Percentiles rank a stretch among this genome's conserved stretches.
These are phyloP conservation scores for Annulohypoxylon stygium DNA, from an alignment of 495 filamentous ascomycete genomes.

Conservation along the genomic window DNA sequence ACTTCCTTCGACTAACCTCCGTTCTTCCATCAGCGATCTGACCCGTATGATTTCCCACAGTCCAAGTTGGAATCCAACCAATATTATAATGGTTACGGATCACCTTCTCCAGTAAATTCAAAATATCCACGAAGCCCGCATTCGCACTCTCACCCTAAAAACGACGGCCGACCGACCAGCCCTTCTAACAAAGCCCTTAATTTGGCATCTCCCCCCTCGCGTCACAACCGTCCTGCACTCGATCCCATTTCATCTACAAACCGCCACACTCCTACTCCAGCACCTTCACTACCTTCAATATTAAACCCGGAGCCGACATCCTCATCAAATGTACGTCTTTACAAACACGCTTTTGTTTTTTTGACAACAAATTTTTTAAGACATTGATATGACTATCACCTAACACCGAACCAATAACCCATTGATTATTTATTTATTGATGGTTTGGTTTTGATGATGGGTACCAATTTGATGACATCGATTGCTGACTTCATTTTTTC, in stretches of 20 bases:
- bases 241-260: conserved; percentile 58
- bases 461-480: background rate
- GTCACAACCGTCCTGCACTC: conserved; percentile 55
- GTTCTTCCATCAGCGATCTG: conserved; percentile 60
- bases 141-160: conserved; percentile 66
- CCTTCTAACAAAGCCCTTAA: conserved; percentile 65
- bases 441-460: background rate
- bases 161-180: conserved; percentile 66
- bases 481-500: conserved; percentile 36
- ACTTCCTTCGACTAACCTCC: conserved; percentile 35
- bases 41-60: conserved; percentile 63
- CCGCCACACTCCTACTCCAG: conserved; percentile 59
- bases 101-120: conserved; percentile 69
- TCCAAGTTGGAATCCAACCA: conserved; percentile 50
- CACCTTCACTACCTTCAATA: conserved; percentile 56
- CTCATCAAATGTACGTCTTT: conserved; percentile 56
- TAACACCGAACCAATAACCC: conserved; percentile 42
- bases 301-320: conserved; percentile 62
- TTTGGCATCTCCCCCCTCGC: conserved; percentile 62
- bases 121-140: conserved; percentile 69
- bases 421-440: conserved; percentile 25
- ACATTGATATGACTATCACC: background rate
- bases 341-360: background rate
- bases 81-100: conserved; percentile 70
- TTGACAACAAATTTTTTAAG: background rate